Conservation (phyloP, 371 early-diverging fungal genomes). For the Blastocladiella emersonii region DNA sequence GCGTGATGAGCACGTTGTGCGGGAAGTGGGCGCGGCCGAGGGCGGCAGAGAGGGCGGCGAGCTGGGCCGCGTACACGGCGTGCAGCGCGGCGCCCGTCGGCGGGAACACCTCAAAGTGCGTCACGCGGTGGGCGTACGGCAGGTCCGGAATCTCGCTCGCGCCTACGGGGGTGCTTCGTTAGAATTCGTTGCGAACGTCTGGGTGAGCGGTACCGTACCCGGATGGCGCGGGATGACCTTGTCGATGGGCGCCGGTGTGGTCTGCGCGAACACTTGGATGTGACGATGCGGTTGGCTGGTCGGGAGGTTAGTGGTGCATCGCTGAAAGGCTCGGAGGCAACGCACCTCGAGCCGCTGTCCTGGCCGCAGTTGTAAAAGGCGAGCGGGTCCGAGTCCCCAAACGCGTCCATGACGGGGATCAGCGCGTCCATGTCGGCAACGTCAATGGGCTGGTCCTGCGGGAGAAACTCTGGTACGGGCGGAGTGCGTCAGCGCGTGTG, state of each 20-base stretch:
- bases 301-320: neutral
- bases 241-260: too few relatives aligned
- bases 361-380: conserved; percentile 63
- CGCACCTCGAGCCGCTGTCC: conserved; percentile 50
- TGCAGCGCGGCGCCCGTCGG: conserved; percentile 9
- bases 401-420: conserved; percentile 31
- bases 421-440: conserved; percentile 40
- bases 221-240: conserved; percentile 5
- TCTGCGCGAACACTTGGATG: conserved; percentile 50
- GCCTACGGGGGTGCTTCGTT: too few relatives aligned
- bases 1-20: conserved; percentile 54
- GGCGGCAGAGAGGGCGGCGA: too few relatives aligned
- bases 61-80: neutral
- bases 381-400: conserved; percentile 23
- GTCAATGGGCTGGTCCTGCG: conserved; percentile 43
- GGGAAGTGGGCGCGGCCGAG: conserved; percentile 25
- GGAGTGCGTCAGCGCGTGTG: too few relatives aligned
- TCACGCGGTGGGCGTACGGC: conserved; percentile 30
- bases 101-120: conserved; percentile 21
- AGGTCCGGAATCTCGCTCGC: too few relatives aligned
- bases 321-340: neutral
- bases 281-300: conserved; percentile 54
- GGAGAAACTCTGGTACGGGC: conserved; percentile 45
- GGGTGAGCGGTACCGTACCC: conserved; percentile 11
- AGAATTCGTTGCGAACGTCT: too few relatives aligned